Base-by-base conservation (phyloP, 164 flowering plant genomes). In the Macadamia tetraphylla region DNA sequence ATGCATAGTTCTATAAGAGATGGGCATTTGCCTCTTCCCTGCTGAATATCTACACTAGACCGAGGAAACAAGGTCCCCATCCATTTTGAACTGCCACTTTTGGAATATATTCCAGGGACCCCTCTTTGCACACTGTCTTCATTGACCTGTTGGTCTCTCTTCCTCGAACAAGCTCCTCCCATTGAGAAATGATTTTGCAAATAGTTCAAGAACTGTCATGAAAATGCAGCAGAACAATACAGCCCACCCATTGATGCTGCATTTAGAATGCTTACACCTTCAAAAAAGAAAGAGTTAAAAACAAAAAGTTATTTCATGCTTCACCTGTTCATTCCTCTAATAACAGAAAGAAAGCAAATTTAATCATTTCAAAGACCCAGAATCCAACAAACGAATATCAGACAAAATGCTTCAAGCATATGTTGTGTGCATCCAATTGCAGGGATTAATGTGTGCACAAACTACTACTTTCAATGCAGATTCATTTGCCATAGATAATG, bases 131-230 rank as follows among this genome's bases (percentile, higher is more conserved):
- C 52, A 74, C 64, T 72, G 13, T 87, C 96, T 49, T 90, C 96
- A 70, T 71, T 67, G 32, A 78, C 90, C 77, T 69, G 84, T 56
- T 83, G 88, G 69, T 81, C 87, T 70, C 94, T 85, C 84, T 95
- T 95, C 79, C 97, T 91, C n/a, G 99, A 95, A 81, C 96, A 95
- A 81, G 82, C 85, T 67, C 97, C 91, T 62, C 99, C 99, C 99
- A 95, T 95, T 62, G 23, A 49, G 35, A 17, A 13, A 18, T 12
- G 31, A 49, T 61, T 31, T 48, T 43, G 49, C 40, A 29, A 29
- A 46, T 46, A 46, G 15, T 53, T 53, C 57, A 53, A 53, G 6
- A 53, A 53, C 13, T 14, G 15, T 53, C 57, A 53, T 2, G 6
- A 17, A 17, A 53, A 1, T 53, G 57, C 57, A 53, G 13, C 57